A percentile compares a stretch with the other conserved stretches of the same genome.
These are phyloP conservation scores for Quercus suber DNA, from an alignment of 306 rosid species.

Conservation along the genomic window DNA sequence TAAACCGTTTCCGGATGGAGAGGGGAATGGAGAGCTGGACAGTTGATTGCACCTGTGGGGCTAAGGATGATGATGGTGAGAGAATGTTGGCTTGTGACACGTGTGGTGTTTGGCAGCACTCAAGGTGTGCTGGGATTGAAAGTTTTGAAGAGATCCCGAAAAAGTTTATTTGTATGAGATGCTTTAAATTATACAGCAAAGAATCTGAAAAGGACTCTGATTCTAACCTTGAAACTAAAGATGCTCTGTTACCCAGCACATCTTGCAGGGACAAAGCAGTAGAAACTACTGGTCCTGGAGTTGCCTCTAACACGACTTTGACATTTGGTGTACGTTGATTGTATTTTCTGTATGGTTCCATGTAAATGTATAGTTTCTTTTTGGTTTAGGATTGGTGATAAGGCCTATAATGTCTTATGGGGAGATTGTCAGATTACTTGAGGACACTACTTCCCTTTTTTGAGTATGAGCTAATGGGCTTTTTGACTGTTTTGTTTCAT, in stretches of 20 bases:
- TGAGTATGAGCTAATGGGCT: not conserved
- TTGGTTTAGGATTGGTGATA: not conserved
- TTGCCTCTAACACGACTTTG: conserved; percentile 32
- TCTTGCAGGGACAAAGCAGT: conserved; percentile 43
- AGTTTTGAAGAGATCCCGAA: conserved; percentile 39
- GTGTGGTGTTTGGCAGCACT: conserved; percentile 76
- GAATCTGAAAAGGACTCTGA: conserved; percentile 4
- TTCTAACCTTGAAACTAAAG: conserved; percentile 8
- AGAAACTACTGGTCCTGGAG: conserved; percentile 5
- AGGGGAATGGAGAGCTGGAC: conserved; percentile 67
- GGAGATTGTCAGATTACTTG: not conserved
- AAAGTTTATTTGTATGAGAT: conserved; percentile 43
- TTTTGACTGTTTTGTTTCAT: not conserved
- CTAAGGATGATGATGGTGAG: conserved; percentile 79
- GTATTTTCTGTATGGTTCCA: conserved; percentile 14
- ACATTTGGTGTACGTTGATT: conserved; percentile 48
- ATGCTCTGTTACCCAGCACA: conserved; percentile 7
- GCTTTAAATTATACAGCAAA: conserved; percentile 16
- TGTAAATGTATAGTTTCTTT: conserved; percentile 24
- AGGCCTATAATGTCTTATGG: not conserved
- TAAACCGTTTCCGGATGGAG: conserved; percentile 58
- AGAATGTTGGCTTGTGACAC: conserved; percentile 75
- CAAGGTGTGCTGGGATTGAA: conserved; percentile 65
- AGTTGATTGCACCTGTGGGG: conserved; percentile 69
- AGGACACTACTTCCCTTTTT: conserved; percentile 11